Base-by-base conservation (phyloP, 352 stramenopile species). In the Globisporangium cederbergense region DNA sequence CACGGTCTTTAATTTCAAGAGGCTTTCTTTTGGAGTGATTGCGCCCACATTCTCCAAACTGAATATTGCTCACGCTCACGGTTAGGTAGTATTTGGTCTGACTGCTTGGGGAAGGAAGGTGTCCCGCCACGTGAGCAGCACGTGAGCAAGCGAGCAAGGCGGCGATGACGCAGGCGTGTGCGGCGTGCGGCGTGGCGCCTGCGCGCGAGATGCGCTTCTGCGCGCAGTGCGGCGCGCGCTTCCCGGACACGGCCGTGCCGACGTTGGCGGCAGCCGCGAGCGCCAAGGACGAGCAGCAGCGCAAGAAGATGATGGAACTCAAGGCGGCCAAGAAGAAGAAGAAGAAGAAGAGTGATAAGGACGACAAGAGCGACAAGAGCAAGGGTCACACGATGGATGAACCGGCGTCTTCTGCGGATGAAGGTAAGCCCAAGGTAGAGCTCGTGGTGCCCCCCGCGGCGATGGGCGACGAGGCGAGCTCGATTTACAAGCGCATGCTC, bases 401-500 rank as follows among this genome's bases (percentile, higher is more conserved):
- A 45, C 45, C 28, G 16, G n/a, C 46, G 13, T 28, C 20, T 42
- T 52, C 45, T 14, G 58, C 43, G 11, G 60, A 62, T 16, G 54
- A 57, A 4, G 4, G 28, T 28, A 50, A 57, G 18, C n/a, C 28
- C n/a, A 43, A 49, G 30, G 30, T 45, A 30, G 71, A 81, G 59
- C 46, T 83, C 20, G 70, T 77, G 4, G 74, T 91, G 1, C 86
- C 86, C 22, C 71, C 76, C 0, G 82, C 82, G 2, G 86, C 86
- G 4, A 74, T 74, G 2, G 86, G 86, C 7, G 82, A 91, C 43
- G 83, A 95, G 61, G 86, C 86, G 6, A 79, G 79, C 10, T 47
- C 76, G 16, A 91, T 95, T 58, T 95, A 95, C 75, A 92, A 89
- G 66, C 73, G 80, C 32, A 88, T 95, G 76, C 69, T 95, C 22